Percentiles rank a stretch among this genome's conserved stretches.
phyloP scores from a whole-genome alignment of 2,329 filamentous ascomycete species.

The Aureobasidium sp. region DNA sequence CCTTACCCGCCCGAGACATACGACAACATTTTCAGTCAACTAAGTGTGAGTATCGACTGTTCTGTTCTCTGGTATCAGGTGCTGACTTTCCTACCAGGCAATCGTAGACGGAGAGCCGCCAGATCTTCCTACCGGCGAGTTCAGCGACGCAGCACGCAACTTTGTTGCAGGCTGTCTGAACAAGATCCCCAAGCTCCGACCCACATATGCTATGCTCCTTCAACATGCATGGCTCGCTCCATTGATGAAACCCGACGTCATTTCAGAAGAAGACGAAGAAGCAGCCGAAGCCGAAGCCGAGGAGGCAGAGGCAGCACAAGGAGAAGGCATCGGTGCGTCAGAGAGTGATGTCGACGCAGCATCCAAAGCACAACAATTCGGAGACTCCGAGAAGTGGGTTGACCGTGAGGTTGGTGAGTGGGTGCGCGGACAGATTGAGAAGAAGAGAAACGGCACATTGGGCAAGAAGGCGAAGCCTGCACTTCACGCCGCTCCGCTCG shows the following conservation, averaged over 20 bases:
- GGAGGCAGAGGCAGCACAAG: slow-evolving; percentile 15
- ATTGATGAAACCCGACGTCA: slow-evolving; percentile 68
- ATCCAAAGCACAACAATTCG: not conserved
- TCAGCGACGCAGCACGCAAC: slow-evolving; percentile 70
- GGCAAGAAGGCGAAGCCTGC: slow-evolving; percentile 62
- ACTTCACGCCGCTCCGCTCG: slow-evolving; percentile 77
- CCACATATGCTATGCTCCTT: slow-evolving; percentile 85
- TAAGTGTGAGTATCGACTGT: slow-evolving; percentile 64
- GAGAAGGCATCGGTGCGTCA: slow-evolving; percentile 26
- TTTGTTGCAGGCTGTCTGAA: slow-evolving; percentile 88
- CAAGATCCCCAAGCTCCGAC: slow-evolving; percentile 85
- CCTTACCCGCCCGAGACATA: slow-evolving; percentile 97
- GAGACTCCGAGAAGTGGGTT: slow-evolving; percentile 38
- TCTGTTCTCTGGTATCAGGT: not conserved
- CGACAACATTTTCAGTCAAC: slow-evolving; percentile 95
- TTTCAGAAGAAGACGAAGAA: slow-evolving; percentile 63
- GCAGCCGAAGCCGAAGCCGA: slow-evolving; percentile 28
- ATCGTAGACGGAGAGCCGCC: slow-evolving; percentile 98
- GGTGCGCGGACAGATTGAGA: slow-evolving; percentile 67
- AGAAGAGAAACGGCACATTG: slow-evolving; percentile 53
- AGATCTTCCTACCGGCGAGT: slow-evolving; percentile 69
- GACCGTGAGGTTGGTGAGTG: slow-evolving; percentile 82
- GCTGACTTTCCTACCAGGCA: slow-evolving; percentile 52
- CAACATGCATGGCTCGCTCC: slow-evolving; percentile 81
- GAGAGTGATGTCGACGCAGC: slow-evolving; percentile 24